Percentiles rank a stretch among this genome's conserved stretches.
phyloP scores from a whole-genome alignment of 768 basidiomycete species.

The Crepidotus variabilis region DNA sequence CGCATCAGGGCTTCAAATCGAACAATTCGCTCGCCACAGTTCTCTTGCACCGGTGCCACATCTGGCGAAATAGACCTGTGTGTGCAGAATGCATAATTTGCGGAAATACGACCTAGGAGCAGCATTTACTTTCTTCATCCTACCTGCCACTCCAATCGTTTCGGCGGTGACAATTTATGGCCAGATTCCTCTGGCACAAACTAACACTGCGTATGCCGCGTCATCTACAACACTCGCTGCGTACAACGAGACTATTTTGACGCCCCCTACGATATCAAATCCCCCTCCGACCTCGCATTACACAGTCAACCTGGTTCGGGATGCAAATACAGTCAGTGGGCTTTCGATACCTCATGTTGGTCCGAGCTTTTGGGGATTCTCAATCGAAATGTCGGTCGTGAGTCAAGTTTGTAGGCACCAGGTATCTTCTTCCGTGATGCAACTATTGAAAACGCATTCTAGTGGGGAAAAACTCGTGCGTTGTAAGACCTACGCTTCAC shows the following conservation, averaged over 20 bases:
- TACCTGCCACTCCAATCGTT: too few species aligned
- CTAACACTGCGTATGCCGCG: conserved; percentile 6
- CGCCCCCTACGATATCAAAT: conserved; percentile 45
- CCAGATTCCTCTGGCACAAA: conserved; percentile 25
- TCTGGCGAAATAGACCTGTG: too few species aligned
- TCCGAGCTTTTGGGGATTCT: conserved; percentile 51
- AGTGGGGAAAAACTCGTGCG: conserved; percentile 51
- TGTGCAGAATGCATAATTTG: too few species aligned
- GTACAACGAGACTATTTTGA: conserved; percentile 48
- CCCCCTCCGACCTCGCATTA: conserved; percentile 38
- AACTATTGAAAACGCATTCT: background rate
- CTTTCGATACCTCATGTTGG: conserved; percentile 34
- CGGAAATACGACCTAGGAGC: too few species aligned
- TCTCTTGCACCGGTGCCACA: too few species aligned
- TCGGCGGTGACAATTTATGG: conserved; percentile 26
- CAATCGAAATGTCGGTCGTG: conserved; percentile 60
- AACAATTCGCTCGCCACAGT: too few species aligned
- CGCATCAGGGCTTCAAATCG: too few species aligned
- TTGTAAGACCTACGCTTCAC: background rate
- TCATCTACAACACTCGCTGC: conserved; percentile 33
- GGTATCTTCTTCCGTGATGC: conserved; percentile 32
- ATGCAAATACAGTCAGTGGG: conserved; percentile 26
- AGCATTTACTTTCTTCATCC: too few species aligned
- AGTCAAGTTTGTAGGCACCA: conserved; percentile 48
- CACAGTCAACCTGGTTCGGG: conserved; percentile 35